Evolutionary conservation across 371 early-diverging fungal species (phyloP).

Genomic region (Batkoa obscura): DNA sequence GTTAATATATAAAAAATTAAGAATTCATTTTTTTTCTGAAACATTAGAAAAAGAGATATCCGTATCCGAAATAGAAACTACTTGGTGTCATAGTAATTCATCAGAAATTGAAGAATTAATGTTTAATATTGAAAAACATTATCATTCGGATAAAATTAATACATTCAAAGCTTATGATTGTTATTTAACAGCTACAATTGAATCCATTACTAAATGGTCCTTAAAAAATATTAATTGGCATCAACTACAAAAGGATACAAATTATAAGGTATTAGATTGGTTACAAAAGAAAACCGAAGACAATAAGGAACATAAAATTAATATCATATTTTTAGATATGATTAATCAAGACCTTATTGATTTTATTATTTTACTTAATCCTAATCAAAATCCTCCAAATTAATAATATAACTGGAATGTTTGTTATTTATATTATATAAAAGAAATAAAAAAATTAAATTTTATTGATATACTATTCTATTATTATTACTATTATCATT

Average conservation of each 20-base stretch:
- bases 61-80: background rate
- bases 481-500: no score
- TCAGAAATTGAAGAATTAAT: background rate
- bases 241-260: conserved; percentile 1
- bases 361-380: conserved; percentile 1
- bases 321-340: conserved; percentile 1
- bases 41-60: background rate
- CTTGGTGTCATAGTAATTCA: background rate
- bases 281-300: background rate
- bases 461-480: no score
- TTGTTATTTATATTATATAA: no score
- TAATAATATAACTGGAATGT: no score
- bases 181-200: background rate
- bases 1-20: background rate
- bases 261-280: background rate
- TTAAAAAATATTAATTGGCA: conserved; percentile 3
- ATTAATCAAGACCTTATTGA: conserved; percentile 6
- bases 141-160: background rate
- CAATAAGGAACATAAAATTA: background rate
- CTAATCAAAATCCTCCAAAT: no score
- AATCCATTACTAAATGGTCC: background rate
- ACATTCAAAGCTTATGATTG: background rate
- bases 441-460: no score
- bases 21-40: conserved; percentile 1
- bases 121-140: background rate